Base-by-base conservation (phyloP, 2,329 filamentous ascomycete species). In the Penicillium fuscoglaucum region DNA sequence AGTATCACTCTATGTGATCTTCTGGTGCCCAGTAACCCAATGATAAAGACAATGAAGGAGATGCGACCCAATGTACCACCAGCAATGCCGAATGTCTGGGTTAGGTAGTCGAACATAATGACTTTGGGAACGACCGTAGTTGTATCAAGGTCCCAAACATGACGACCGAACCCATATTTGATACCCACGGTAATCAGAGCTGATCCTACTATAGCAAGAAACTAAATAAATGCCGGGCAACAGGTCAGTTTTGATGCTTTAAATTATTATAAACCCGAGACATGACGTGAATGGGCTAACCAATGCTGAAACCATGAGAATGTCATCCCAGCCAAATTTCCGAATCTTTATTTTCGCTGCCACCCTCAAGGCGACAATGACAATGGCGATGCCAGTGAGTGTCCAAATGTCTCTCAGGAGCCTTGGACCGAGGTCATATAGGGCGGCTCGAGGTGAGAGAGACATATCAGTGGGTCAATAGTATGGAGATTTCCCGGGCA, bases 71-170 rank as follows among this genome's bases (percentile, higher is more conserved):
- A 31, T 1, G 62, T 58, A 9, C 66, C 65, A 6, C 65, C 66
- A 10, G 58, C 59, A 46, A 68, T 57, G 6, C 62, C 64, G 29
- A 70, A 69, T 3, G 66, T 62, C 26, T 70, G 68, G 6, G 63
- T 45, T 12, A 69, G 37, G 37, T 70, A 70, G 51, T 70, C 68
- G 31, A 60, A 66, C 63, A 66, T 63, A 28, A 70, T 68, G 7
- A 67, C 63, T 7, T 45, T 57, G 1, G 65, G 59, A 46, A 44
- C 57, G 35, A 9, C 19, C 1, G 1, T 24, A 6, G 15, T 48
- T 10, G 55, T n/a, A 31, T 46, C 28, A 3, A 67, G 57, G 7
- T 60, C 37, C 17, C 44, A 49, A n/a, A 61, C 47, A 24, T 58
- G 43, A 26, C 48, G 62, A 28, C 68, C 67, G 37, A 69, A 66